These are phyloP conservation scores for Aquilaria agallochum DNA, from an alignment of 441 rosid species.

Conservation along the genomic window DNA sequence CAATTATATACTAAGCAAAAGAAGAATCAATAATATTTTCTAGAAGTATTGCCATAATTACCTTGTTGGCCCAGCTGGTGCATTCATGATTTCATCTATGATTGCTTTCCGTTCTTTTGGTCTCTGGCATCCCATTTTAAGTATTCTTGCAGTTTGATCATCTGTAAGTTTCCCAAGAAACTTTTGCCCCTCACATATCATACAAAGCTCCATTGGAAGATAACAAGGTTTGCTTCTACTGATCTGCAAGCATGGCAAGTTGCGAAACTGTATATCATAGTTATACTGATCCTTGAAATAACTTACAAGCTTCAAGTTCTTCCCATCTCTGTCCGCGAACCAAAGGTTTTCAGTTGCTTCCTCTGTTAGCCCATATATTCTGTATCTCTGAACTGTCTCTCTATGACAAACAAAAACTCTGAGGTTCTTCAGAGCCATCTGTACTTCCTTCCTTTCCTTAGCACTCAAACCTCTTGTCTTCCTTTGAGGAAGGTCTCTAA, in stretches of 20 bases:
- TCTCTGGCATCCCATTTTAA: constrained; percentile 88
- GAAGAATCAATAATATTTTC: not conserved
- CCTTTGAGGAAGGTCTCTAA: constrained; percentile 70
- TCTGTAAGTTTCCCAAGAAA: constrained; percentile 96
- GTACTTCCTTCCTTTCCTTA: constrained; percentile 85
- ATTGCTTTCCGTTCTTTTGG: constrained; percentile 85
- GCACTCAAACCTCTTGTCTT: constrained; percentile 52
- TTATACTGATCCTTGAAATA: constrained; percentile 88
- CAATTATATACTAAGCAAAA: constrained; percentile 1
- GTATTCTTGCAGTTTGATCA: constrained; percentile 90
- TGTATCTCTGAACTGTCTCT: constrained; percentile 88
- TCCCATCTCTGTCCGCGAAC: constrained; percentile 85
- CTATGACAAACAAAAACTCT: constrained; percentile 91
- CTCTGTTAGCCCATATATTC: constrained; percentile 79
- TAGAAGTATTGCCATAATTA: constrained; percentile 16
- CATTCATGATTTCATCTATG: constrained; percentile 82
- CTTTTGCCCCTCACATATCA: constrained; percentile 97
- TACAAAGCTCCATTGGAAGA: constrained; percentile 95
- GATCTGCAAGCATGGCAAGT: constrained; percentile 89
- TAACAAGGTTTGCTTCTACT: constrained; percentile 92
- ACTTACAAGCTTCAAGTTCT: constrained; percentile 57
- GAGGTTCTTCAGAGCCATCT: constrained; percentile 74
- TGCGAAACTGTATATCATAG: constrained; percentile 70
- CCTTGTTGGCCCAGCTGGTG: constrained; percentile 90
- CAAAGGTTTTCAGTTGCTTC: constrained; percentile 68